Conservation (phyloP, 805 yeast species). For the Blastobotrys chiropterorum region DNA sequence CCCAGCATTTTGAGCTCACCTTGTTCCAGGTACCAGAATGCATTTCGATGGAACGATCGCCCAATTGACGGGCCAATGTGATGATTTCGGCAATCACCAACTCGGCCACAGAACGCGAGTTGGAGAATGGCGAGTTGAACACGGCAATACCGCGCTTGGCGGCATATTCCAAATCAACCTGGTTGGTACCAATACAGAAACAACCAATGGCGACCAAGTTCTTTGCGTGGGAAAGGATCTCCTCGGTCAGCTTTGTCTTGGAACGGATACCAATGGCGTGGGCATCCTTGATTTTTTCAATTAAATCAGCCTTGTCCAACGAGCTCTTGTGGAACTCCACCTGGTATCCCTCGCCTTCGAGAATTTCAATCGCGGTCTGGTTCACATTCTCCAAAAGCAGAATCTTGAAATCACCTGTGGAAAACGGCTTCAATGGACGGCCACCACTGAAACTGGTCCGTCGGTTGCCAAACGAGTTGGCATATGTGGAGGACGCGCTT, state of each 20-base stretch:
- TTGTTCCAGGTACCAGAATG: conserved; percentile 98
- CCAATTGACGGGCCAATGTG: conserved; percentile 89
- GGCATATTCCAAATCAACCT: conserved; percentile 88
- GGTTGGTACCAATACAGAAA: conserved; percentile 99
- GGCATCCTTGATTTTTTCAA: conserved; percentile 86
- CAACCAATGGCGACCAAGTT: conserved; percentile 90
- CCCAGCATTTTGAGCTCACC: conserved; percentile 94
- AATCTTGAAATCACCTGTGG: conserved; percentile 91
- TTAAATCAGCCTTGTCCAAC: conserved; percentile 84
- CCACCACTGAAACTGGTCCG: conserved; percentile 14
- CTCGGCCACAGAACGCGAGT: conserved; percentile 98
- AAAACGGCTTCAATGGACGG: conserved; percentile 81
- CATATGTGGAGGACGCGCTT: background rate
- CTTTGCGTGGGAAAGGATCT: conserved; percentile 76
- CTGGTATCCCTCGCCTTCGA: conserved; percentile 89
- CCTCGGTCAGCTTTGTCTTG: conserved; percentile 81
- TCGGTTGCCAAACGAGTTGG: conserved; percentile 9
- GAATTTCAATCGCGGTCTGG: conserved; percentile 81
- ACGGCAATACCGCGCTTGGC: conserved; percentile 93
- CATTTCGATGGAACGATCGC: conserved; percentile 92
- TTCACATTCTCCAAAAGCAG: conserved; percentile 89
- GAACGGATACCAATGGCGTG: conserved; percentile 98
- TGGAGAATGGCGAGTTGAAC: conserved; percentile 97
- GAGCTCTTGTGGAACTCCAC: conserved; percentile 90
- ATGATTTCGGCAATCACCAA: conserved; percentile 93